A percentile compares a stretch with the other conserved stretches of the same genome.
These are phyloP conservation scores for Helianthus annuus DNA, from an alignment of 129 eudicot species.

Conservation along the genomic window HanXRQr2.0-SUNRISE NC_035435.2:77832644-77833143, in stretches of 20 bases:
- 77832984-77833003: neutral
- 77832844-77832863: constrained; percentile 39
- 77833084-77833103: neutral
- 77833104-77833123: neutral
- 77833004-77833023: constrained; percentile 3
- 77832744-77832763: constrained; percentile 72
- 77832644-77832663: constrained; percentile 83
- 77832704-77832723: constrained; percentile 75
- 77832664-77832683: constrained; percentile 69
- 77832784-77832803: constrained; percentile 67
- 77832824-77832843: constrained; percentile 20
- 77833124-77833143: neutral
- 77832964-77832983: constrained; percentile 35
- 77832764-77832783: constrained; percentile 88
- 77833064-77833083: neutral
- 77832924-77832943: constrained; percentile 71
- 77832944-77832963: constrained; percentile 90
- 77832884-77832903: constrained; percentile 48
- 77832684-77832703: constrained; percentile 83
- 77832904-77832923: constrained; percentile 65
- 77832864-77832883: constrained; percentile 32
- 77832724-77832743: constrained; percentile 87
- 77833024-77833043: constrained; percentile 2
- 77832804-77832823: constrained; percentile 72
- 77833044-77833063: neutral